phyloP scores from a whole-genome alignment of 2,329 filamentous ascomycete species.

The Calonectria honghensis region DNA sequence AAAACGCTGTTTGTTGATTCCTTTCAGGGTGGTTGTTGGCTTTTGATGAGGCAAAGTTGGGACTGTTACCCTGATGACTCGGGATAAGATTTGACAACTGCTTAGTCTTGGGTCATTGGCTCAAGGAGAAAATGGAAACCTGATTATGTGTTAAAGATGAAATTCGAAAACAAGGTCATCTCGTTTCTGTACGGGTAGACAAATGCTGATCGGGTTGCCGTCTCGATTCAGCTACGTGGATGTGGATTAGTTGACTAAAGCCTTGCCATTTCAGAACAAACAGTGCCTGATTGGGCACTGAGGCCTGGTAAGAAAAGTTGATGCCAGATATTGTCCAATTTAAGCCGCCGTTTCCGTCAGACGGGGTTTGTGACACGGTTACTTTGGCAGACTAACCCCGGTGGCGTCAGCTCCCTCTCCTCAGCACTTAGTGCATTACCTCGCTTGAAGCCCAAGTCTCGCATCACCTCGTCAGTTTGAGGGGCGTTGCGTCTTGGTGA shows the following conservation, averaged over 20 bases:
- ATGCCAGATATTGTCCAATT: neutral
- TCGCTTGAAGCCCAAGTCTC: neutral
- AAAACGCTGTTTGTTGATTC: neutral
- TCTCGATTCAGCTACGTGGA: neutral
- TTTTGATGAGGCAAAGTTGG: neutral
- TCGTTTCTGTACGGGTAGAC: neutral
- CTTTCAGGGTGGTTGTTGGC: neutral
- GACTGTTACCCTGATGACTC: neutral
- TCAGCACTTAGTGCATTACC: neutral
- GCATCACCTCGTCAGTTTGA: slow-evolving; percentile 3
- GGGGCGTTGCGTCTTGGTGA: slow-evolving; percentile 7
- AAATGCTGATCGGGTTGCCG: neutral
- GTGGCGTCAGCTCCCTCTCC: neutral
- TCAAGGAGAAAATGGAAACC: neutral
- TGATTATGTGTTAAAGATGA: neutral
- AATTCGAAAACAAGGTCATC: neutral
- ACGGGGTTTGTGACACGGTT: neutral
- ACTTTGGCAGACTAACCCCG: neutral
- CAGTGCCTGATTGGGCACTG: slow-evolving; percentile 1
- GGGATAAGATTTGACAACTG: neutral
- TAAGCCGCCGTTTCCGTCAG: neutral
- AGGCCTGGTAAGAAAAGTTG: neutral
- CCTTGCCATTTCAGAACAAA: neutral
- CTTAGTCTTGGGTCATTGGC: neutral
- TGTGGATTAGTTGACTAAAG: too few relatives aligned